phyloP scores from a whole-genome alignment of 2,329 filamentous ascomycete genomes.

The Xylaria hypoxylon region DNA sequence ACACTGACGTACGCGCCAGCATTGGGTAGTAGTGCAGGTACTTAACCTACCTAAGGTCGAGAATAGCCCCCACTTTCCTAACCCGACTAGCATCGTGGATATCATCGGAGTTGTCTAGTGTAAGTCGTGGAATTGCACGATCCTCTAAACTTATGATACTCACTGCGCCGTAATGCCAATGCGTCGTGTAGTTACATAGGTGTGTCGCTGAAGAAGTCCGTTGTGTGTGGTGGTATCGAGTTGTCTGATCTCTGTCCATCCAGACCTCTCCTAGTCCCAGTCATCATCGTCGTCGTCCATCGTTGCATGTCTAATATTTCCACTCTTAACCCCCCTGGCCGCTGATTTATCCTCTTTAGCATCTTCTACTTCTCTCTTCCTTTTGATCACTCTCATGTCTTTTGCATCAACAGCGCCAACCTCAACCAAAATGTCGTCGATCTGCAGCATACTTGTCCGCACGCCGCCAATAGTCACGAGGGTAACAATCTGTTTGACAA shows the following conservation, averaged over 20 bases:
- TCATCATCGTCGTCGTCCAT: slow-evolving; percentile 64
- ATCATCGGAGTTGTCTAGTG: slow-evolving; percentile 4
- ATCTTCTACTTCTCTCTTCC: slow-evolving; percentile 69
- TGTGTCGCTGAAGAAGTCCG: slow-evolving; percentile 1
- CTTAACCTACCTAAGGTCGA: background rate
- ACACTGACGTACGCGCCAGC: slow-evolving; percentile 33
- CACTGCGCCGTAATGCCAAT: slow-evolving; percentile 11
- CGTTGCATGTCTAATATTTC: slow-evolving; percentile 60
- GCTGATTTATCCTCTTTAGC: slow-evolving; percentile 68
- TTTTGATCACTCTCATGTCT: slow-evolving; percentile 80
- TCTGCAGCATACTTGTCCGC: slow-evolving; percentile 75
- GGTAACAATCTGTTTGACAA: slow-evolving; percentile 92
- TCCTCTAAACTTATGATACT: slow-evolving; percentile 12
- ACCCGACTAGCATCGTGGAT: background rate
- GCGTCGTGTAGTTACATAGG: slow-evolving; percentile 24
- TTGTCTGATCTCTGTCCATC: slow-evolving; percentile 16
- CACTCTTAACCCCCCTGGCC: slow-evolving; percentile 64
- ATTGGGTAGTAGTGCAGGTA: background rate
- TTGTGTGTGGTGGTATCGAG: slow-evolving; percentile 15
- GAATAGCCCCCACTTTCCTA: slow-evolving; percentile 6
- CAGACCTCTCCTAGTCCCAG: slow-evolving; percentile 64
- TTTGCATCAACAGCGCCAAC: slow-evolving; percentile 82
- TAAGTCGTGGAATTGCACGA: background rate
- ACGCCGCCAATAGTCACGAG: slow-evolving; percentile 81
- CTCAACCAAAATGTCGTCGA: slow-evolving; percentile 85